Conservation (phyloP, 257 asterid genomes). For the Mentha longifolia region DNA sequence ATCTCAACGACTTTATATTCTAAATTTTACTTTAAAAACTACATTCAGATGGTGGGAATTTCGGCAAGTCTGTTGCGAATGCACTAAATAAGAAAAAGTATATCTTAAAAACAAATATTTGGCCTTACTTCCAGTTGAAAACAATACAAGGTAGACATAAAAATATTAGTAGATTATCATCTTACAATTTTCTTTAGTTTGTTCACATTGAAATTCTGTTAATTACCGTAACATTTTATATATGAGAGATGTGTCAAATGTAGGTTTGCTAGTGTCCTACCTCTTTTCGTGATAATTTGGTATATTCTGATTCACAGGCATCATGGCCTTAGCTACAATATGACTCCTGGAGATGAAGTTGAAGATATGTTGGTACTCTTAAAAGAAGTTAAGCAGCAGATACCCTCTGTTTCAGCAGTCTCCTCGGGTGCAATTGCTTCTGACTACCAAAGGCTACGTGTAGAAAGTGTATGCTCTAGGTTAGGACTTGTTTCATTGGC, state of each 20-base stretch:
- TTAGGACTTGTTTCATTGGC: conserved; percentile 91
- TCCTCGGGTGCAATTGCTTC: conserved; percentile 98
- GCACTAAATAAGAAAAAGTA: neutral
- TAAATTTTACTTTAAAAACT: neutral
- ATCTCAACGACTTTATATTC: neutral
- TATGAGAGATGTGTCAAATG: conserved; percentile 7
- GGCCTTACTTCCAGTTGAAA: conserved; percentile 14
- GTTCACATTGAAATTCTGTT: neutral
- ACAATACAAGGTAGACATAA: neutral
- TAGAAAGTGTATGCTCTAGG: conserved; percentile 94
- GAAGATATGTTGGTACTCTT: conserved; percentile 92
- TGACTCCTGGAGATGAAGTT: conserved; percentile 98
- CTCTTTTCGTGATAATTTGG: conserved; percentile 22
- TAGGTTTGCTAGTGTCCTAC: conserved; percentile 16
- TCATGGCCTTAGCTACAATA: conserved; percentile 74
- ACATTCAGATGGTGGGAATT: neutral
- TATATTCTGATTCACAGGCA: conserved; percentile 54
- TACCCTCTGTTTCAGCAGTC: conserved; percentile 85
- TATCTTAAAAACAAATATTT: neutral
- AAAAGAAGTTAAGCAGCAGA: conserved; percentile 78
- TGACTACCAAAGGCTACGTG: conserved; percentile 93
- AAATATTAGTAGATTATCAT: conserved; percentile 5
- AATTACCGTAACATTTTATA: neutral
- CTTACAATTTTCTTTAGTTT: conserved; percentile 7
- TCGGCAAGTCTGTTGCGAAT: neutral